Evolutionary conservation across 306 rosid genomes (phyloP).

Genomic region (Delonix regia): DNA sequence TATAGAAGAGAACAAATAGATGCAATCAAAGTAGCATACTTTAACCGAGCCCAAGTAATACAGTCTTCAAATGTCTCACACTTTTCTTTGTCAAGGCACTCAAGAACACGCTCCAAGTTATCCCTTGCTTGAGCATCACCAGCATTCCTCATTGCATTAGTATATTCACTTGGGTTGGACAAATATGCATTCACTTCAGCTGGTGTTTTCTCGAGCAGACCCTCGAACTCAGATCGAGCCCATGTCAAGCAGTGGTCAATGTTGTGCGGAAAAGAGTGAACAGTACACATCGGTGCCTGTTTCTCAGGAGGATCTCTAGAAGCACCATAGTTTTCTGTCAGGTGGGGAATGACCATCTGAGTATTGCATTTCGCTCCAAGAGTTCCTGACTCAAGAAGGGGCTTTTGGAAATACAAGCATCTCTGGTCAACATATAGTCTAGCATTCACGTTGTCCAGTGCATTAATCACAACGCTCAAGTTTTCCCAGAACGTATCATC

Average conservation of each 20-base stretch:
- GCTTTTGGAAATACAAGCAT: constrained; percentile 95
- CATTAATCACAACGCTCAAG: constrained; percentile 77
- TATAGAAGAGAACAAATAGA: background rate
- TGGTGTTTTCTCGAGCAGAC: constrained; percentile 94
- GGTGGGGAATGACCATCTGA: constrained; percentile 96
- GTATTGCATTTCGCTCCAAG: constrained; percentile 99
- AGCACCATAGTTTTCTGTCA: constrained; percentile 98
- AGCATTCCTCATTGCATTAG: constrained; percentile 66
- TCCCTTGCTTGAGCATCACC: constrained; percentile 99
- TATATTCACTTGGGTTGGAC: constrained; percentile 82
- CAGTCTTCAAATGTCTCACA: constrained; percentile 87
- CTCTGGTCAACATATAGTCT: constrained; percentile 95
- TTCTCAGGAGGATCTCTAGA: constrained; percentile 99
- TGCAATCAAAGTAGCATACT: background rate
- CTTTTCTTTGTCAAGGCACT: constrained; percentile 87
- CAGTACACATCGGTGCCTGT: constrained; percentile 99
- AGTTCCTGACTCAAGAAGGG: constrained; percentile 98
- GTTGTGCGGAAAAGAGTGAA: constrained; percentile 97
- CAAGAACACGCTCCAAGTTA: constrained; percentile 88
- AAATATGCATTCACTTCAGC: constrained; percentile 89
- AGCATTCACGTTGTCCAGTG: constrained; percentile 94
- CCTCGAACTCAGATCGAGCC: constrained; percentile 99
- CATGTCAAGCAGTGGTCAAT: constrained; percentile 98
- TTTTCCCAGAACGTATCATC: constrained; percentile 82
- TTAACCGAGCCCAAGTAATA: constrained; percentile 27